Evolutionary conservation across 192 early-diverging fungal species (phyloP), one percentile per base, ranked within the genome.

Genomic region (Pecoramyces ruminantium): DNA sequence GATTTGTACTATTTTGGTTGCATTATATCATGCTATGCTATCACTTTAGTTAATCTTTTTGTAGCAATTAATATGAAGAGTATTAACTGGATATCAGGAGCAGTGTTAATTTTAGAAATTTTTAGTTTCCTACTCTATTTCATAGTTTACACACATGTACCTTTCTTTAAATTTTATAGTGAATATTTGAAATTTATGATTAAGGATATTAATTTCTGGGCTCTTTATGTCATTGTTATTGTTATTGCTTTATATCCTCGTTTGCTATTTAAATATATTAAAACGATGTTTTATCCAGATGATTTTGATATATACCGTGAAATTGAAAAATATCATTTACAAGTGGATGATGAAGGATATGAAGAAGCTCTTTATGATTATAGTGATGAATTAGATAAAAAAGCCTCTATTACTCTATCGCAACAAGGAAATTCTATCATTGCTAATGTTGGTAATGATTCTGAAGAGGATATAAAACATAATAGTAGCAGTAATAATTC

Each of bases 31-130:
- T 87, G 94, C 25, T 86, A 90, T 1, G 92, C 91, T 25, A 93
- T 99, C 77, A 86, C 95, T 11, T 89, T 92, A 21, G 95, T 94
- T 80, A 98, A 95, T 84, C 80, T 95, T 29, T 92, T 91, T 81
- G 88, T 93, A 28, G 92, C 87, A 17, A 85, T 95, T 78, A 93
- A 93, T 82, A 90, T 93, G 2, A 93, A 91, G 81, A 90, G 92
- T 84, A 97, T 96, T 96, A 94, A 93, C 28, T 96, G 90, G 89
- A 81, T 94, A 38, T 93, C 91, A 79, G 88, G 88, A 28, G 85
- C 88, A 27, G 87, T 90, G 29, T 84, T 98, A 34, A 80, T 83
- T 78, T 78, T 91, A 11, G 93, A 93, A 77, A 89, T 96, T 30
- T 80, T 86, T 1, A 85, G 95, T 42, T 89, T 93, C 83, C 84